Conservation (phyloP, 768 basidiomycete genomes). For the Lactifluus piperatus region DNA sequence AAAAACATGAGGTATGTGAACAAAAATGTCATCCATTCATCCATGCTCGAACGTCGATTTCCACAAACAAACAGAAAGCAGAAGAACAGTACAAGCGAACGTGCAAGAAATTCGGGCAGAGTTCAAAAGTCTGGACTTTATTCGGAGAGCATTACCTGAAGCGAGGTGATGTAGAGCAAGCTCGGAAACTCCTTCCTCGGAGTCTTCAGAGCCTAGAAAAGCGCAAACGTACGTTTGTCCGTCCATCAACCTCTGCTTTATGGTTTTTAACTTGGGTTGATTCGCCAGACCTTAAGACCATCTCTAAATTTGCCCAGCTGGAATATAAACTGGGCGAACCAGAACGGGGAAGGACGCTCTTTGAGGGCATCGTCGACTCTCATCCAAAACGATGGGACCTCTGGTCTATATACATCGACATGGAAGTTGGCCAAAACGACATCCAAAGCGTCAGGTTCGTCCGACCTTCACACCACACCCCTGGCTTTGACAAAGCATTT, state of each 20-base stretch:
- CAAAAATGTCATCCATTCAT: too few species aligned
- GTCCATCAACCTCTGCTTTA: too few species aligned
- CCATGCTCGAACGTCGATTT: too few species aligned
- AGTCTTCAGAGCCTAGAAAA: slow-evolving; percentile 88
- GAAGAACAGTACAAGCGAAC: slow-evolving; percentile 85
- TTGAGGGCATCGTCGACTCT: slow-evolving; percentile 92
- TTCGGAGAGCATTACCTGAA: slow-evolving; percentile 79
- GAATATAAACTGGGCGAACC: slow-evolving; percentile 93
- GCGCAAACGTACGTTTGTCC: slow-evolving; percentile 67
- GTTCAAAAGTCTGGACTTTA: slow-evolving; percentile 89
- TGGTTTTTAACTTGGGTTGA: too few species aligned
- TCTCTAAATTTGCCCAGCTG: slow-evolving; percentile 88
- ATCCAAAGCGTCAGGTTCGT: slow-evolving; percentile 69
- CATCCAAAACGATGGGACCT: slow-evolving; percentile 93
- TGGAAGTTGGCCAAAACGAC: slow-evolving; percentile 77
- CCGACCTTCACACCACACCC: neutral
- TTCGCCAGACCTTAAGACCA: slow-evolving; percentile 80
- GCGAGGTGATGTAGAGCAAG: slow-evolving; percentile 64
- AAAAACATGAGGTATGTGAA: slow-evolving; percentile 59
- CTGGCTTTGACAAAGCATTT: too few species aligned
- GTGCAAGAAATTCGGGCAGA: slow-evolving; percentile 89
- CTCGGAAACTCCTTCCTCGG: slow-evolving; percentile 78
- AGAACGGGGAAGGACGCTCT: slow-evolving; percentile 91
- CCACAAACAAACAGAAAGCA: slow-evolving; percentile 65
- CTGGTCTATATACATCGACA: slow-evolving; percentile 96